Evolutionary conservation across 176 grass and related monocot genomes (phyloP).

Genomic region (Triticum dicoccoides): DNA sequence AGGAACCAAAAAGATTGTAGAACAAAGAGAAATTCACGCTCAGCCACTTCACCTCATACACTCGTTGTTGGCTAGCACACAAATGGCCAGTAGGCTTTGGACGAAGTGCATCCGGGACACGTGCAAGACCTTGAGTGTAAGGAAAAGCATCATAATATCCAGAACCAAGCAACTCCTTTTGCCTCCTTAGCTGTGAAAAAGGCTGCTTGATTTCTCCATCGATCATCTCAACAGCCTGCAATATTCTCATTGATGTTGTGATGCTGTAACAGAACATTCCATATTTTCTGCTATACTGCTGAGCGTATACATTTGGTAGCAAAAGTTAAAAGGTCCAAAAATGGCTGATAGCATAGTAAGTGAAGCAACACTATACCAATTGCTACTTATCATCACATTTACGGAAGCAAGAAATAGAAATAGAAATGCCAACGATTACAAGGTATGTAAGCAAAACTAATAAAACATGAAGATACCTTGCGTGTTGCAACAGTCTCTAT

Average conservation of each 20-base stretch:
- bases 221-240: conserved; percentile 86
- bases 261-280: conserved; percentile 3
- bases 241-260: neutral
- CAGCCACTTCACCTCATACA: conserved; percentile 76
- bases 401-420: neutral
- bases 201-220: conserved; percentile 77
- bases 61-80: conserved; percentile 56
- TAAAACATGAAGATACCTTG: conserved; percentile 52
- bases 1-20: neutral
- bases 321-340: neutral
- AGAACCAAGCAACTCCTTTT: conserved; percentile 74
- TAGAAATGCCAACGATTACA: neutral
- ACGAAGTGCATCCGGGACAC: conserved; percentile 70
- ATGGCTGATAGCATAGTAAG: neutral
- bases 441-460: conserved; percentile 5
- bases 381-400: conserved; percentile 12
- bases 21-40: neutral
- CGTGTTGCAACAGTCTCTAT: conserved; percentile 93
- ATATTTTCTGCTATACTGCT: neutral
- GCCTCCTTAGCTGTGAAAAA: conserved; percentile 71
- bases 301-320: neutral
- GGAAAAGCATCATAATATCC: conserved; percentile 80
- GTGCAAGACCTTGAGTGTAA: conserved; percentile 72
- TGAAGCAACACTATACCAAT: neutral
- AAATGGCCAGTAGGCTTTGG: conserved; percentile 74